phyloP scores from a whole-genome alignment of 805 yeast genomes.

The Ogataea methanolica region DNA sequence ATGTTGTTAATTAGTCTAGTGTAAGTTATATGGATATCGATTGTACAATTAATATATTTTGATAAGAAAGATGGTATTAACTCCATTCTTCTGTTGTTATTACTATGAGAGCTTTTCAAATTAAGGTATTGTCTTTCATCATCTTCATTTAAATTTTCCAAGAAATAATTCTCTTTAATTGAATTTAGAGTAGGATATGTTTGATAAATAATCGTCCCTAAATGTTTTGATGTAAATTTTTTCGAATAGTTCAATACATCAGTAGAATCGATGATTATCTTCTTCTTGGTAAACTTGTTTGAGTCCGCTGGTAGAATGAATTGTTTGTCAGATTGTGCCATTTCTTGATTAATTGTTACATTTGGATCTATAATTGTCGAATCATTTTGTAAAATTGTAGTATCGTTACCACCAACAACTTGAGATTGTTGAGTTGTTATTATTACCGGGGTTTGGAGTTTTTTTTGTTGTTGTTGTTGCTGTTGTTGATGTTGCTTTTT shows the following conservation, averaged over 20 bases:
- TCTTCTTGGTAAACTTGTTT: conserved; percentile 2
- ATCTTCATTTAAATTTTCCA: conserved; percentile 16
- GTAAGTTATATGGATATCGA: conserved; percentile 56
- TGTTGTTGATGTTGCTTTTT: neutral
- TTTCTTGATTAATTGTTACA: conserved; percentile 10
- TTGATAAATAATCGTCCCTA: conserved; percentile 57
- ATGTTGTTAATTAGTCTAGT: conserved; percentile 35
- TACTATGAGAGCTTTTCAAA: conserved; percentile 1
- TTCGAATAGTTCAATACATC: conserved; percentile 37
- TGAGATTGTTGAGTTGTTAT: neutral
- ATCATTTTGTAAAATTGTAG: conserved; percentile 24
- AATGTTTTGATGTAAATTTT: conserved; percentile 38
- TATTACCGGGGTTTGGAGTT: neutral
- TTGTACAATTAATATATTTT: conserved; percentile 39
- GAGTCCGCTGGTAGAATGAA: conserved; percentile 1
- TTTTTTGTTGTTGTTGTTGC: neutral
- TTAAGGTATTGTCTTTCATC: conserved; percentile 5
- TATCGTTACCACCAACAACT: conserved; percentile 14
- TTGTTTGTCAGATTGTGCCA: neutral
- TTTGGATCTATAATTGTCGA: conserved; percentile 24
- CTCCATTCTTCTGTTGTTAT: conserved; percentile 29
- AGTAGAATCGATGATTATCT: conserved; percentile 30
- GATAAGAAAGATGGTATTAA: conserved; percentile 27
- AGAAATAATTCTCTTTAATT: conserved; percentile 10
- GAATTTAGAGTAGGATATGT: conserved; percentile 48